A percentile compares a stretch with the other conserved stretches of the same genome.
Evolutionary conservation across 2,329 filamentous ascomycete genomes (phyloP).

Genomic region (Thielaviopsis populi): DNA sequence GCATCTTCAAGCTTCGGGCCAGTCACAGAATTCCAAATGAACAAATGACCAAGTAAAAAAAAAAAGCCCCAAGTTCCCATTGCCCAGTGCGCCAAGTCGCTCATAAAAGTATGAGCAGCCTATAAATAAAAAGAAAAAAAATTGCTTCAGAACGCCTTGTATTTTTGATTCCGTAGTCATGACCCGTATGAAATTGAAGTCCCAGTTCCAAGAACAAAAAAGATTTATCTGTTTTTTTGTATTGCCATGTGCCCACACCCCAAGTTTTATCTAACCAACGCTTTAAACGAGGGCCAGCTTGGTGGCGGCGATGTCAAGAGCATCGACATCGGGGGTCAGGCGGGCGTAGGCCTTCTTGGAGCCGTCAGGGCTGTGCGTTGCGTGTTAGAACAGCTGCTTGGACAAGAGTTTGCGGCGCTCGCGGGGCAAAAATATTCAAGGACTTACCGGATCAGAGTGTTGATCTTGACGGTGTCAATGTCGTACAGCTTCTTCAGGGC

Average conservation of each 20-base stretch:
- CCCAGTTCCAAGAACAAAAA: slow-evolving; percentile 16
- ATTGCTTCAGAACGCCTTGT: slow-evolving; percentile 17
- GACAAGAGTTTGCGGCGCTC: neutral
- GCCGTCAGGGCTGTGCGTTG: slow-evolving; percentile 62
- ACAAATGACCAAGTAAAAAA: slow-evolving; percentile 20
- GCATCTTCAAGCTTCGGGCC: neutral
- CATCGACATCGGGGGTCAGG: slow-evolving; percentile 91
- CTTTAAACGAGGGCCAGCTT: slow-evolving; percentile 94
- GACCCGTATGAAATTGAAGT: slow-evolving; percentile 13
- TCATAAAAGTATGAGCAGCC: slow-evolving; percentile 22
- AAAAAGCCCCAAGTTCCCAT: slow-evolving; percentile 27
- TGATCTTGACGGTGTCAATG: slow-evolving; percentile 96
- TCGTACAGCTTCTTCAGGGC: slow-evolving; percentile 99
- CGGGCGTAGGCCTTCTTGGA: slow-evolving; percentile 98
- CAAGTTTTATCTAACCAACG: slow-evolving; percentile 17
- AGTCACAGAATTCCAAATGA: neutral
- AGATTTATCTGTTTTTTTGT: slow-evolving; percentile 15
- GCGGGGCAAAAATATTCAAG: slow-evolving; percentile 15
- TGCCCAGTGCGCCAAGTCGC: slow-evolving; percentile 24
- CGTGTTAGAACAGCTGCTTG: neutral
- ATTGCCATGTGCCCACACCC: slow-evolving; percentile 11
- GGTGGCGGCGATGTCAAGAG: slow-evolving; percentile 96
- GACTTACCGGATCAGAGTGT: slow-evolving; percentile 87
- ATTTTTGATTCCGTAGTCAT: slow-evolving; percentile 16
- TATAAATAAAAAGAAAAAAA: slow-evolving; percentile 11